Evolutionary conservation across 2,329 filamentous ascomycete species (phyloP), one percentile per base, ranked within the genome.

Genomic region (Leptographium radiaticola): DNA sequence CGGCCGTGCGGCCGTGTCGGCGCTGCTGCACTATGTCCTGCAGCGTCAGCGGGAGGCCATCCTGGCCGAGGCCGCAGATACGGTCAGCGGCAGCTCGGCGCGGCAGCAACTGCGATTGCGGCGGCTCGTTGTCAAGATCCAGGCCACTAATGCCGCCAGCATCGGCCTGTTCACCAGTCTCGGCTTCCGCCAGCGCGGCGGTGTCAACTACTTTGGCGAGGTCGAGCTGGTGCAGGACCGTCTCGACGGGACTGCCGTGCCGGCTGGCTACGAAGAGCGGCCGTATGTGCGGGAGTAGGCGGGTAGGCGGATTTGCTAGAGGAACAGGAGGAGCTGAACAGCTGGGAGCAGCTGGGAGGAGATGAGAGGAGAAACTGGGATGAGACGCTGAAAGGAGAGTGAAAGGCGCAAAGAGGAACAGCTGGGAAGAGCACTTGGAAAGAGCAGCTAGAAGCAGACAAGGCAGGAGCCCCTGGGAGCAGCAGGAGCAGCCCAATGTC

Each of bases 21-120:
- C 80, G 0, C 85, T 97, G 54, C 62, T 96, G 50, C 67, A 72
- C 47, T 97, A 89, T 62, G 72, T 95, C 7, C 59, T 59, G 42
- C 34, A 72, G 6, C 64, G 64, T 1, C 72, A 86, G 52, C 65
- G 79, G 30, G 60, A 62, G 0, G 66, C 60, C 0, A 79, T 95
- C 9, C 56, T 88, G 52, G 60, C 59, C 0, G 82, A 86, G 66
- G 81, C 56, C 31, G 36, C 10, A 38, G 42, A 18, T 39, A 40
- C 12, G 46, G 48, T 9, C 34, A 36, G 30, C 53, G 55, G 43
- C 44, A 45, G 25, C 39, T n/a, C n/a, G n/a, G n/a, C n/a, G n/a
- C n/a, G n/a, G n/a, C n/a, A n/a, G n/a, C n/a, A n/a, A n/a, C 33
- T 11, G 2, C 30, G 18, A 9, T 59, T 68, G 36, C 61, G 57